These are phyloP conservation scores for Spiraea crenata DNA, from an alignment of 331 rosid genomes.

Conservation along the genomic window DNA sequence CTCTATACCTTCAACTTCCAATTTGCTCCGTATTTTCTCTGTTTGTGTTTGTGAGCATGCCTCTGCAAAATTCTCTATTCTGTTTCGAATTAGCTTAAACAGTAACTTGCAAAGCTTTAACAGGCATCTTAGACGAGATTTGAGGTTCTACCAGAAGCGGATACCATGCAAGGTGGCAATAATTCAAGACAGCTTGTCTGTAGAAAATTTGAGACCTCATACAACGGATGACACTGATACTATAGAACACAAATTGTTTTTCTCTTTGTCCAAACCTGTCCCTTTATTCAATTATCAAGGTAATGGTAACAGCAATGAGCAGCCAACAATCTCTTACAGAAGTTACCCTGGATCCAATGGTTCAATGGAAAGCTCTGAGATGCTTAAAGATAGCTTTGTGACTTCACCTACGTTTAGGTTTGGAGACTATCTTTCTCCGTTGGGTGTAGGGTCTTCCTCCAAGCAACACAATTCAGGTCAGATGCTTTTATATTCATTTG, in stretches of 20 bases:
- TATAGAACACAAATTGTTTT: constrained; percentile 40
- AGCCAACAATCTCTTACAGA: constrained; percentile 32
- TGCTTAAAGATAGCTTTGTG: constrained; percentile 18
- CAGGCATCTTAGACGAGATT: constrained; percentile 64
- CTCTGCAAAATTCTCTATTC: neutral
- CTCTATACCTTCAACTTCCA: neutral
- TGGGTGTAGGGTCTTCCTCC: constrained; percentile 36
- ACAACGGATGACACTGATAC: constrained; percentile 25
- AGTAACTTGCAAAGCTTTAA: constrained; percentile 14
- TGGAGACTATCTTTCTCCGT: constrained; percentile 27
- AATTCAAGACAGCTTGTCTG: constrained; percentile 48
- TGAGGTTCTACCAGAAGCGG: constrained; percentile 49
- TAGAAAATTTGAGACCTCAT: constrained; percentile 42
- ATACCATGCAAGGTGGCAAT: constrained; percentile 65
- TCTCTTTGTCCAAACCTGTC: constrained; percentile 51
- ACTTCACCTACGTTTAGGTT: constrained; percentile 33
- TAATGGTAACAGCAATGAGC: constrained; percentile 34
- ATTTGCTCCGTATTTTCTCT: neutral
- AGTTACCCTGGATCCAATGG: constrained; percentile 28
- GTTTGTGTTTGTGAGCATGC: neutral
- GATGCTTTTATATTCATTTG: constrained; percentile 13
- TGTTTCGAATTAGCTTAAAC: constrained; percentile 19
- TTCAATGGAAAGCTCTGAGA: constrained; percentile 35
- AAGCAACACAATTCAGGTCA: constrained; percentile 58
- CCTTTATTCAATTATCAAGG: constrained; percentile 30